A percentile compares a stretch with the other conserved stretches of the same genome.
Conservation (phyloP, 2,329 filamentous ascomycete genomes). For the Hypomyces perniciosus region DNA sequence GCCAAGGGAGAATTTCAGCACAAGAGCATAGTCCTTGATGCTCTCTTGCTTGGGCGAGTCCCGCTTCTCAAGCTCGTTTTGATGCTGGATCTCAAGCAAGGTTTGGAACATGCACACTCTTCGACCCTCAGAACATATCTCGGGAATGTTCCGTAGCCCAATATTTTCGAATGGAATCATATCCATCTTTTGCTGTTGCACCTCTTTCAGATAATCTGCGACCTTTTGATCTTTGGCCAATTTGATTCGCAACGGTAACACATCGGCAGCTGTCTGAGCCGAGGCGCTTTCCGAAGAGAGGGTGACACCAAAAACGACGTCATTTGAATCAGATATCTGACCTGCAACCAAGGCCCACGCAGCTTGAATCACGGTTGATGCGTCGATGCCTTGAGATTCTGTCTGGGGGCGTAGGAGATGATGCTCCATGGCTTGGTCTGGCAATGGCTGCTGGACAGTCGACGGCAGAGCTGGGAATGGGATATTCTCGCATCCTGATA, state of each 20-base stretch:
- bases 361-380: slow-evolving; percentile 21
- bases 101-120: slow-evolving; percentile 22
- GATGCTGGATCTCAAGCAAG: slow-evolving; percentile 24
- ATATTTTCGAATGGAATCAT: slow-evolving; percentile 15
- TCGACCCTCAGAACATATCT: slow-evolving; percentile 7
- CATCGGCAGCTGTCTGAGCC: slow-evolving; percentile 30
- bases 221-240: slow-evolving; percentile 22
- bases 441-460: background rate
- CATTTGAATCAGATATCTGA: slow-evolving; percentile 36
- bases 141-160: slow-evolving; percentile 17
- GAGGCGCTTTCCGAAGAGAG: slow-evolving; percentile 31
- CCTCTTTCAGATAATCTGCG: slow-evolving; percentile 5
- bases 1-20: too few species aligned
- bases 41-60: too few species aligned
- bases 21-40: too few species aligned
- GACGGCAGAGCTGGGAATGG: slow-evolving; percentile 1
- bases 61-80: too few species aligned
- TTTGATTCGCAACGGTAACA: slow-evolving; percentile 33
- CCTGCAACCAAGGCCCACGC: slow-evolving; percentile 46
- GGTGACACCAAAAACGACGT: slow-evolving; percentile 38
- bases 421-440: slow-evolving; percentile 27
- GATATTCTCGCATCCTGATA: background rate
- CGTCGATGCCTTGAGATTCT: slow-evolving; percentile 3
- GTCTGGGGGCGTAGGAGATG: slow-evolving; percentile 17
- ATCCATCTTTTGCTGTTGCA: slow-evolving; percentile 14